These are phyloP conservation scores for Alternaria ethzedia DNA, from an alignment of 2,329 filamentous ascomycete genomes.

Conservation along the genomic window DNA sequence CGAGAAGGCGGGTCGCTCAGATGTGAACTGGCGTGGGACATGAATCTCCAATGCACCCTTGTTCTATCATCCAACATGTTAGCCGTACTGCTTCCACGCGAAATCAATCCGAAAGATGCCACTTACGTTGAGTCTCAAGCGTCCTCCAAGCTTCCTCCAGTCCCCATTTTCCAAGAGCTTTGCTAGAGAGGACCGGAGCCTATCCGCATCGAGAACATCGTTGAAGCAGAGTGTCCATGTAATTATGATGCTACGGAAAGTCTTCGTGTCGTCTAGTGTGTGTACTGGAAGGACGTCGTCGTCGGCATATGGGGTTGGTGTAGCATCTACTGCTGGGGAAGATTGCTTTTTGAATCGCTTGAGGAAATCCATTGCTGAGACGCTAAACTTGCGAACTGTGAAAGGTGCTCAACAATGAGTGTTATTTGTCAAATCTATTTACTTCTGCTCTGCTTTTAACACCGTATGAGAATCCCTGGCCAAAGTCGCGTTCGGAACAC, in stretches of 20 bases:
- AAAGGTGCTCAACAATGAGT: not conserved
- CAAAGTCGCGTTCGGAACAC: not conserved
- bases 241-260: slow-evolving; percentile 18
- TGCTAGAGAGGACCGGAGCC: slow-evolving; percentile 45
- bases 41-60: slow-evolving; percentile 47
- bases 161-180: slow-evolving; percentile 51
- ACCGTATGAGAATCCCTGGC: not conserved
- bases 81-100: not conserved
- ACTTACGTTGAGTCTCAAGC: slow-evolving; percentile 51
- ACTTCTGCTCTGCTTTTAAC: not conserved
- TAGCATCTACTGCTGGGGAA: not conserved
- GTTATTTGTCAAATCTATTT: not conserved
- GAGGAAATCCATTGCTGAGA: not conserved
- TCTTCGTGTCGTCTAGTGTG: slow-evolving; percentile 25
- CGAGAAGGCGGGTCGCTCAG: slow-evolving; percentile 49
- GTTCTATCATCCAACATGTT: slow-evolving; percentile 18
- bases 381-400: not conserved
- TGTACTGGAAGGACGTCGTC: slow-evolving; percentile 29
- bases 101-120: not conserved
- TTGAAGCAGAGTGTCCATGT: slow-evolving; percentile 52
- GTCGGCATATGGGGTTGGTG: not conserved
- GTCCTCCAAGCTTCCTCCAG: slow-evolving; percentile 57
- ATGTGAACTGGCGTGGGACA: slow-evolving; percentile 45
- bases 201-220: slow-evolving; percentile 54
- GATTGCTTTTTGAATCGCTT: not conserved